phyloP scores from a whole-genome alignment of 805 yeast genomes.

The Yarrowia divulgata region DNA sequence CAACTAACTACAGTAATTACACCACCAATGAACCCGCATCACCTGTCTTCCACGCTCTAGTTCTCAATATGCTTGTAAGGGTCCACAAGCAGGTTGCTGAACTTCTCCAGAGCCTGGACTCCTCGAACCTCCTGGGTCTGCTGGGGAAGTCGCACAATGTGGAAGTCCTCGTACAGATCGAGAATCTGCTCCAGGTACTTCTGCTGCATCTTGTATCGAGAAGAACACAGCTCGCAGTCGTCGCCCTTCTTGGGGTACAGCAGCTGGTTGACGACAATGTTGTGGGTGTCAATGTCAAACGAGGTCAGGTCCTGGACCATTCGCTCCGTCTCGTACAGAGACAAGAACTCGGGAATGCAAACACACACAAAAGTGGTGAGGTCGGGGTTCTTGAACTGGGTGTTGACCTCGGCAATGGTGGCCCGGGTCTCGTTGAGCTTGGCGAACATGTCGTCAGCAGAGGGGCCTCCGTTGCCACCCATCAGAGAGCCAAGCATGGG shows the following conservation, averaged over 20 bases:
- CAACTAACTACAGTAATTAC: conserved; percentile 3
- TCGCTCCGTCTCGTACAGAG: conserved; percentile 96
- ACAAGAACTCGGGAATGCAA: conserved; percentile 95
- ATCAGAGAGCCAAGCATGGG: conserved; percentile 84
- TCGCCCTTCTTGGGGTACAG: conserved; percentile 77
- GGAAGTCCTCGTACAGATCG: conserved; percentile 96
- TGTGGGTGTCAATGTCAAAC: conserved; percentile 94
- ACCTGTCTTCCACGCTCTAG: conserved; percentile 1
- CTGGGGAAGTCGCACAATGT: conserved; percentile 92
- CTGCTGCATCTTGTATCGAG: conserved; percentile 95
- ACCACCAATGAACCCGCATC: neutral
- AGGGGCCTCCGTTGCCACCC: conserved; percentile 59
- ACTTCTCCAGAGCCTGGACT: conserved; percentile 78
- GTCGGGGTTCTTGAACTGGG: conserved; percentile 95
- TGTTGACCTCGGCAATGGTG: conserved; percentile 85
- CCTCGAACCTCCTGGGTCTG: conserved; percentile 97
- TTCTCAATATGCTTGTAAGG: conserved; percentile 64
- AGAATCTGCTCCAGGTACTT: conserved; percentile 94
- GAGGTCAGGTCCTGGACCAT: conserved; percentile 95
- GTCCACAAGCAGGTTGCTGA: conserved; percentile 78
- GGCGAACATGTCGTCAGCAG: conserved; percentile 68
- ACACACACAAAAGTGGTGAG: conserved; percentile 92
- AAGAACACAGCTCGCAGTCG: conserved; percentile 84
- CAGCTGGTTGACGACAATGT: conserved; percentile 94
- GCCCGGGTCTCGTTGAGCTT: conserved; percentile 82